Conservation (phyloP, 345 rosid species). For the Brassica cretica region DNA sequence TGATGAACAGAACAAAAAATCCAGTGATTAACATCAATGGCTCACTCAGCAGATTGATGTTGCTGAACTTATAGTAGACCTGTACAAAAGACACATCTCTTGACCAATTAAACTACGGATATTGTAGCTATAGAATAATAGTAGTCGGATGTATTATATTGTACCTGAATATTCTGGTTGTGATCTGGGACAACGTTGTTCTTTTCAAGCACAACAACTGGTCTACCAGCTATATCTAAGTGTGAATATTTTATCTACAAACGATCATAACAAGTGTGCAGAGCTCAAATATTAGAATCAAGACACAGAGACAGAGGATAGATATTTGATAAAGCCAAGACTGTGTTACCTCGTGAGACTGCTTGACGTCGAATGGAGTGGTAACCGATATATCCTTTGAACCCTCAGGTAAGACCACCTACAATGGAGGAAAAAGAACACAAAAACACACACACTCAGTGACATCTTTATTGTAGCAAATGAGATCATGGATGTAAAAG, state of each 20-base stretch:
- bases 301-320: background rate
- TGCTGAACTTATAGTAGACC: constrained; percentile 90
- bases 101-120: background rate
- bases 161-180: constrained; percentile 89
- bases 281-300: background rate
- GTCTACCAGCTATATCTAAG: constrained; percentile 88
- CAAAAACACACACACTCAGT: background rate
- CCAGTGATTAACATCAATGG: constrained; percentile 89
- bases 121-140: background rate
- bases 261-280: background rate
- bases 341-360: constrained; percentile 70
- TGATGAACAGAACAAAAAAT: constrained; percentile 67
- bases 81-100: constrained; percentile 34
- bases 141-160: background rate
- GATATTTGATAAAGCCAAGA: constrained; percentile 1
- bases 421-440: constrained; percentile 21
- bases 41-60: constrained; percentile 75
- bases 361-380: constrained; percentile 72
- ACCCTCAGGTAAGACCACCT: constrained; percentile 97
- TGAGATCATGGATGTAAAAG: background rate
- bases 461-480: background rate
- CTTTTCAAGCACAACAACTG: constrained; percentile 78
- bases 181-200: constrained; percentile 84
- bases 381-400: constrained; percentile 64
- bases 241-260: constrained; percentile 81